A percentile compares a stretch with the other conserved stretches of the same genome.
phyloP scores from a whole-genome alignment of 2,329 filamentous ascomycete genomes.

The Dactylellina parvicollis region DNA sequence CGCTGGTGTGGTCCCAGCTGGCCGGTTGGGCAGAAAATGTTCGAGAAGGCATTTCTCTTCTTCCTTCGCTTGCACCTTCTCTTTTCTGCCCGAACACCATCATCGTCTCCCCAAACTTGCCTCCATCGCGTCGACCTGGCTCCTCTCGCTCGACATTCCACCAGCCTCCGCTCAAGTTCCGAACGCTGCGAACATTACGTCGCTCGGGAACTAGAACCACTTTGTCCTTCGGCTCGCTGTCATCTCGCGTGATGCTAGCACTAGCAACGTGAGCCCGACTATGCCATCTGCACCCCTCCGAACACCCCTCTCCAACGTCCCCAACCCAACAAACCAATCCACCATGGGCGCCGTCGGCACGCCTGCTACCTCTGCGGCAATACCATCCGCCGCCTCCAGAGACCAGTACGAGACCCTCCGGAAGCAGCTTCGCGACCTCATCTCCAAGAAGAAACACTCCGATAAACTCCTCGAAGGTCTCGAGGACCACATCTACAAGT shows the following conservation, averaged over 20 bases:
- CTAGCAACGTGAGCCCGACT: neutral
- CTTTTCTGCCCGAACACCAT: slow-evolving; percentile 15
- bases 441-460: slow-evolving; percentile 58
- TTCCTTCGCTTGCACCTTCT: slow-evolving; percentile 32
- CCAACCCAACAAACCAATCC: slow-evolving; percentile 26
- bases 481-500: slow-evolving; percentile 84
- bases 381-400: slow-evolving; percentile 39
- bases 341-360: slow-evolving; percentile 47
- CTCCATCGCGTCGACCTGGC: slow-evolving; percentile 35
- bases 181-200: neutral
- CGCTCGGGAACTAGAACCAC: neutral
- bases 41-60: slow-evolving; percentile 22
- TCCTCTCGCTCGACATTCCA: slow-evolving; percentile 1
- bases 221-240: neutral
- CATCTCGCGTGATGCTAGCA: slow-evolving; percentile 10
- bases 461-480: slow-evolving; percentile 70
- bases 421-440: slow-evolving; percentile 58
- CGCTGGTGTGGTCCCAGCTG: slow-evolving; percentile 5
- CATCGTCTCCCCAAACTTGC: slow-evolving; percentile 5
- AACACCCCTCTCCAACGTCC: slow-evolving; percentile 37
- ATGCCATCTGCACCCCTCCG: slow-evolving; percentile 42
- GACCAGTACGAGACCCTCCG: slow-evolving; percentile 58
- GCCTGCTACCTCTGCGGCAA: slow-evolving; percentile 32
- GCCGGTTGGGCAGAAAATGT: slow-evolving; percentile 19
- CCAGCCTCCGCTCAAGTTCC: neutral